Base-by-base conservation (phyloP, 2,329 filamentous ascomycete genomes). In the Stachybotrys chartarum region DNA sequence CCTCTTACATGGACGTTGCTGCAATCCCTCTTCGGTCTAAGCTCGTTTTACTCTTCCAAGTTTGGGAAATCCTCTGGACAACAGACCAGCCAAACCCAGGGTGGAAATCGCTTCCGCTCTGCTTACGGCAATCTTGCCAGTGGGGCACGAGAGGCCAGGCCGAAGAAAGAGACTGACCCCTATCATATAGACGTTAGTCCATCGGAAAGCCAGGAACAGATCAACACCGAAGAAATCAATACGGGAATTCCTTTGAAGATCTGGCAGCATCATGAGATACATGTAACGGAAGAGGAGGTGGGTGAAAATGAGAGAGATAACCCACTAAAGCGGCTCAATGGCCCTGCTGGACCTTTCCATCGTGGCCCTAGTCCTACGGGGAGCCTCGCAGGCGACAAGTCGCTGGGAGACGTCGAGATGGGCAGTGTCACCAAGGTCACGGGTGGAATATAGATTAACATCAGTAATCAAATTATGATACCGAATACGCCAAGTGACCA, bases 1-100 rank as follows among this genome's bases (percentile, higher is more conserved):
- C 74, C 74, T 7, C 65, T 75, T 12, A 72, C 71, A 1, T 77
- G 74, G 74, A 72, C 73, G 0, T 61, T 75, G 3, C 59, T 74
- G n/a, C 73, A 72, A 31, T 66, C 68, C 6, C 56, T 69, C 32
- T 72, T 76, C 61, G 60, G 67, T 7, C 59, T 69, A 6, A 59
- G 63, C 8, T 65, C 64, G 1, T 69, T 68, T 49, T 56, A 60
- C 6, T 59, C 50, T 16, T 59, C 63, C 18, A 66, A 59, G 31
- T 60, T 66, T 44, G 63, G 60, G 1, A 66, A 67, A 10, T 65
- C 63, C 0, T 64, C 63, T 0, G 56, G 53, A 5, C 63, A 59
- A 1, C 63, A 63, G 7, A 65, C 63, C 1, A 62, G 63, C 4
- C 62, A 65, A 44, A 56, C 56, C 3, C 56, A 61, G 3, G 30